Base-by-base conservation (phyloP, 371 early-diverging fungal species). In the Amoeboaphelidium protococcarum region DNA sequence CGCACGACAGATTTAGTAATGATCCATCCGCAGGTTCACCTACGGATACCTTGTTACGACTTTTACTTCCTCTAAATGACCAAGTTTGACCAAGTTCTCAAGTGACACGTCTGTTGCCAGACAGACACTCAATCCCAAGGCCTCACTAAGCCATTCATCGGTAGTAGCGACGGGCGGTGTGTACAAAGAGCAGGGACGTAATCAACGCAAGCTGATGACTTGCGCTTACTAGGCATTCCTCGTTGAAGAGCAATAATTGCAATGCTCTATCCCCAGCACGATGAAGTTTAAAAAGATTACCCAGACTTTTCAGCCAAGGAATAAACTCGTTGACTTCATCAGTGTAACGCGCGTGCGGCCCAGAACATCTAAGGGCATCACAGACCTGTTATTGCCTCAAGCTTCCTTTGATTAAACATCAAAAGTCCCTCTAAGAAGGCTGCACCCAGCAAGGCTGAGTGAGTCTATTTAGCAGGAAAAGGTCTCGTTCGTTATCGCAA, bases 311-410 rank as follows among this genome's bases (percentile, higher is more conserved):
- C 68, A 59, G 63, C 57, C 64, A 59, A 69, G 66, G 67, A 48
- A 55, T 53, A 54, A 49, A 61, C 68, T 67, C 59, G 59, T 58
- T 69, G 68, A 61, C 56, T 66, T 59, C 58, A 61, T 67, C 70
- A 73, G 67, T 73, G 73, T 72, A 73, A 68, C 68, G 71, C 73
- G 72, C 69, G 68, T 71, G 72, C 69, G 65, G 70, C 73, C 72
- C 72, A 72, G 69, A n/a, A n/a, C n/a, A 72, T 72, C 71, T 67
- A 67, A 72, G 71, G 71, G 72, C 72, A 71, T 71, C 65, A 67
- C 67, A 67, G 72, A 74, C 71, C 73, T 71, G 69, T 69, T 72
- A 66, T 73, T 64, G 64, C 68, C 71, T 68, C 59, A 58, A 69
- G 66, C 67, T 68, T 65, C 68, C 65, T 54, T 61, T 53, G 60